These are phyloP conservation scores for Gynandropsis gynandra DNA, from an alignment of 345 rosid genomes.

Conservation along the genomic window DNA sequence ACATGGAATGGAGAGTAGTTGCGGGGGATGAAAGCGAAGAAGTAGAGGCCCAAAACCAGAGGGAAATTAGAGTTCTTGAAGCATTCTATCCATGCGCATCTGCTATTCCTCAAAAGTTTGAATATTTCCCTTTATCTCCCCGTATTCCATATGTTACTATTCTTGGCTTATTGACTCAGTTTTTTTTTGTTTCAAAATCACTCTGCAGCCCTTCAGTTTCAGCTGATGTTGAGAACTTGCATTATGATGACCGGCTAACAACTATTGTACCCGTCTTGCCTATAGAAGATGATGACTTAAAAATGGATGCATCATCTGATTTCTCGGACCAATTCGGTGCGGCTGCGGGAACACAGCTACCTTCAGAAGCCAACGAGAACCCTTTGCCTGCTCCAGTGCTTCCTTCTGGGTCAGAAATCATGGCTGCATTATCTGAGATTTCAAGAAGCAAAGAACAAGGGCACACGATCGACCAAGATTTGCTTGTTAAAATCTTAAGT, in stretches of 20 bases:
- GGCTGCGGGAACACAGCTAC: slow-evolving; percentile 16
- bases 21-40: slow-evolving; percentile 87
- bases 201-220: slow-evolving; percentile 72
- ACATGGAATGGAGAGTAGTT: slow-evolving; percentile 72
- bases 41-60: slow-evolving; percentile 54
- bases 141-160: not conserved
- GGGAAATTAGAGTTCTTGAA: slow-evolving; percentile 90
- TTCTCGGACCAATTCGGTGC: slow-evolving; percentile 16
- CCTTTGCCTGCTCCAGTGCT: slow-evolving; percentile 26
- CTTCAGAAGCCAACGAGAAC: slow-evolving; percentile 29
- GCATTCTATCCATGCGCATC: slow-evolving; percentile 91
- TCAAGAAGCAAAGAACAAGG: slow-evolving; percentile 58
- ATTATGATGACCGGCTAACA: slow-evolving; percentile 38
- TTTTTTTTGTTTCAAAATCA: slow-evolving; percentile 18
- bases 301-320: slow-evolving; percentile 35
- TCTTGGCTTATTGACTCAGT: slow-evolving; percentile 11
- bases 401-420: slow-evolving; percentile 48
- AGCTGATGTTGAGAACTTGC: slow-evolving; percentile 34
- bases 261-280: slow-evolving; percentile 61
- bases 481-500: too few species aligned
- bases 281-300: slow-evolving; percentile 77
- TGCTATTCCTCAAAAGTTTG: slow-evolving; percentile 74
- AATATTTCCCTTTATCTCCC: slow-evolving; percentile 20
- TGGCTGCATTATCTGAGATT: slow-evolving; percentile 63
- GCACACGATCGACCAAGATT: too few species aligned